Percentiles rank a stretch among this genome's conserved stretches.
Evolutionary conservation across 164 flowering plant genomes (phyloP).

Genomic region (Sextonia rubra): DNA sequence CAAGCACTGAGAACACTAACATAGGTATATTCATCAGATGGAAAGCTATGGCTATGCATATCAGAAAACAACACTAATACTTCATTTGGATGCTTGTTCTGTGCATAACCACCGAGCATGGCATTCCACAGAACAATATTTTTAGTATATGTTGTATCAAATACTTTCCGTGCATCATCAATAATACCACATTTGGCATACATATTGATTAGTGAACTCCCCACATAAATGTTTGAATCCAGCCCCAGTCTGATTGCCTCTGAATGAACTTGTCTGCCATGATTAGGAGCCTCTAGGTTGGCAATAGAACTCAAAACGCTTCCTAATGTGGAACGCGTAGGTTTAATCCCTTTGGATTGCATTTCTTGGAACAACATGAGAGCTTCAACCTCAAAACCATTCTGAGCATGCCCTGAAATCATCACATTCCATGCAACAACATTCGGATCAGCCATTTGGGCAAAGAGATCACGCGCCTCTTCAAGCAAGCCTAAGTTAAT

Average conservation of each 20-base stretch:
- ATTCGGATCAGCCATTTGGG: conserved; percentile 52
- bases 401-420: conserved; percentile 76
- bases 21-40: conserved; percentile 74
- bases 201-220: conserved; percentile 82
- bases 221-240: conserved; percentile 66
- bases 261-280: conserved; percentile 70
- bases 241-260: conserved; percentile 68
- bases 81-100: conserved; percentile 47
- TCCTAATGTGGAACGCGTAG: conserved; percentile 78
- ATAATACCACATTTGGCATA: conserved; percentile 66
- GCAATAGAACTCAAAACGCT: conserved; percentile 87
- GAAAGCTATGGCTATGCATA: conserved; percentile 46
- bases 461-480: conserved; percentile 52
- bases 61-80: conserved; percentile 46
- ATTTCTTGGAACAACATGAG: conserved; percentile 42
- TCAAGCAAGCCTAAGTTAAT: conserved; percentile 49
- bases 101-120: conserved; percentile 72
- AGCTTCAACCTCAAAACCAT: conserved; percentile 60
- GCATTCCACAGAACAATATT: conserved; percentile 82
- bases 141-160: conserved; percentile 51
- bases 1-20: conserved; percentile 75
- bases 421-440: conserved; percentile 90
- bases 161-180: conserved; percentile 58
- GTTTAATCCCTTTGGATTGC: conserved; percentile 44
- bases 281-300: conserved; percentile 33